Evolutionary conservation across 306 rosid genomes (phyloP).

Genomic region (Neltuma alba): DNA sequence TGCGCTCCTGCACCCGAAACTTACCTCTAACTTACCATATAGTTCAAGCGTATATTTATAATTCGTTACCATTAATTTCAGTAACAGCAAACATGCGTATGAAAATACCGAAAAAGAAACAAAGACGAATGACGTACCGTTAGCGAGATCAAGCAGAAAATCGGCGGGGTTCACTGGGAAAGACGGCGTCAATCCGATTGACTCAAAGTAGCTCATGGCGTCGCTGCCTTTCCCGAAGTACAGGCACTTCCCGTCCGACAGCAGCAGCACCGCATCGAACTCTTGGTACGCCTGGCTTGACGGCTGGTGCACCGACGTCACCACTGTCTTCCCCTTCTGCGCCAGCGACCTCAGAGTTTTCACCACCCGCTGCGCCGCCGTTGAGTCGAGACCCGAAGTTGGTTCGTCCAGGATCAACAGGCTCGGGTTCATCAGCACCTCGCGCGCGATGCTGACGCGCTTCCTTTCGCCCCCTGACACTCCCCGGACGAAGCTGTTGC

Average conservation of each 20-base stretch:
- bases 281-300: conserved; percentile 81
- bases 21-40: too few species aligned
- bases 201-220: conserved; percentile 66
- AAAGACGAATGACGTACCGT: conserved; percentile 56
- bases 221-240: conserved; percentile 70
- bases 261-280: conserved; percentile 59
- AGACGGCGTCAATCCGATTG: conserved; percentile 68
- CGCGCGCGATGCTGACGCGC: conserved; percentile 85
- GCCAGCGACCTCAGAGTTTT: conserved; percentile 58
- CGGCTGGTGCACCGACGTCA: conserved; percentile 83
- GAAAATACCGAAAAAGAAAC: neutral
- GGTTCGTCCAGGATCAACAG: conserved; percentile 78
- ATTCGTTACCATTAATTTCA: neutral
- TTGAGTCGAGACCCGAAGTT: conserved; percentile 84
- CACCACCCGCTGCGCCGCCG: conserved; percentile 72
- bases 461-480: conserved; percentile 87
- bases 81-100: neutral
- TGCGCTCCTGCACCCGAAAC: too few species aligned
- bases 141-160: conserved; percentile 87
- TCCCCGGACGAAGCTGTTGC: conserved; percentile 75
- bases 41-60: too few species aligned
- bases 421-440: conserved; percentile 75
- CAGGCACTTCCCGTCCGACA: conserved; percentile 70
- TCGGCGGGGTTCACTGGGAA: conserved; percentile 86
- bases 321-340: conserved; percentile 73